Evolutionary conservation across 202 grass and related monocot genomes (phyloP).

Genomic region (Eragrostis tef): DNA sequence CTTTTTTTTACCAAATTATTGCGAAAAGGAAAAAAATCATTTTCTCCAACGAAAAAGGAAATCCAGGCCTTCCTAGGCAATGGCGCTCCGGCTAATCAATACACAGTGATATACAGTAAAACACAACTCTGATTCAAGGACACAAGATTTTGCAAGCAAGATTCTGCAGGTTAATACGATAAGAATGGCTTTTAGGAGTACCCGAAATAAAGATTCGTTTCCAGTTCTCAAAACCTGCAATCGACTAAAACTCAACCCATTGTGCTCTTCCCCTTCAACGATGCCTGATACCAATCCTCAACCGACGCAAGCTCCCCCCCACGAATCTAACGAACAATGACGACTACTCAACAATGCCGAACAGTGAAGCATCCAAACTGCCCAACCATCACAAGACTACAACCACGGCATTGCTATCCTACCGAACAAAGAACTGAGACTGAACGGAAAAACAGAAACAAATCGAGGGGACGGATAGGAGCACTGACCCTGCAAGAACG

Average conservation of each 20-base stretch:
- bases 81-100: background rate
- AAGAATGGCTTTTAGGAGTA: background rate
- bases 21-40: background rate
- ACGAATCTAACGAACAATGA: background rate
- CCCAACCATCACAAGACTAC: background rate
- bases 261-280: background rate
- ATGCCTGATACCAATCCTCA: background rate
- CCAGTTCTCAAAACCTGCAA: background rate
- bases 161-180: background rate
- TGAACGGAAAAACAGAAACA: background rate
- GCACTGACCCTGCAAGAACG: constrained; percentile 65
- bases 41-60: background rate
- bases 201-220: background rate
- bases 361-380: background rate
- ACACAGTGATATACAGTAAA: background rate
- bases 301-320: background rate
- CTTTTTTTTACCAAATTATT: background rate
- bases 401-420: background rate
- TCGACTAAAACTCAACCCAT: background rate
- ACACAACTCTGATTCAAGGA: background rate
- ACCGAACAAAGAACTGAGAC: background rate
- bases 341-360: background rate
- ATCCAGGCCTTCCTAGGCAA: background rate
- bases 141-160: background rate
- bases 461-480: background rate